Evolutionary conservation across 805 yeast genomes (phyloP), one percentile per base, ranked within the genome.

Genomic region (Schwanniomyces polymorphus): DNA sequence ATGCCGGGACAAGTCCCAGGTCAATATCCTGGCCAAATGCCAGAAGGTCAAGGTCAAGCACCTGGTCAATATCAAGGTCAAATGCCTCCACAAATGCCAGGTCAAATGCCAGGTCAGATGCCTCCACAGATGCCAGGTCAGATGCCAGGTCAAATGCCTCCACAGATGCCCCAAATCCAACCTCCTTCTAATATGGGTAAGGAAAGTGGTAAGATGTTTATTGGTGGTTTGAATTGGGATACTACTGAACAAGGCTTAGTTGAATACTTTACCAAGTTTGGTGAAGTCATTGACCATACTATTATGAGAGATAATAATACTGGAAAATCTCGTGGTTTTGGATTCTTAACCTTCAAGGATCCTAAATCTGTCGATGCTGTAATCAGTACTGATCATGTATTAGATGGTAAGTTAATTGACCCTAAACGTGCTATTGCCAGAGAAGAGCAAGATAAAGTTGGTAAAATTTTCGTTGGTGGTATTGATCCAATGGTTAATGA

Each of bases 181-280:
- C 59, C 55, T 28, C 68, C 59, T 31, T 71, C 74, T 18, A 65
- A 58, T 49, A 54, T 65, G 52, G 76, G 74, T 25, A 65, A 59
- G 44, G 97, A 88, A 58, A 84, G 84, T 53, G 95, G 96, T 45
- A 91, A 91, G 64, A 88, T 91, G 96, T 91, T 91, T 61, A 82
- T 90, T 66, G 99, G 99, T 53, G 99, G 99, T 43, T 81, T 92
- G 58, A 94, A 92, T 61, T 92, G 98, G 98, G 97, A 92, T 63
- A 92, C 99, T 12, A 85, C 91, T 11, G 98, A 92, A 61, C 96
- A 91, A 52, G 82, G 86, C 28, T 72, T 92, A 68, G 83, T 79
- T 55, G 85, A 82, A 46, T 92, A 92, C 65, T 92, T 92, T 64
- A 74, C 85, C 41, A 85, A 91, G 65, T 92, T 81, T 64, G 99